Evolutionary conservation across 148 eudicot species (phyloP).

Genomic region (Fallopia convolvulus): DNA sequence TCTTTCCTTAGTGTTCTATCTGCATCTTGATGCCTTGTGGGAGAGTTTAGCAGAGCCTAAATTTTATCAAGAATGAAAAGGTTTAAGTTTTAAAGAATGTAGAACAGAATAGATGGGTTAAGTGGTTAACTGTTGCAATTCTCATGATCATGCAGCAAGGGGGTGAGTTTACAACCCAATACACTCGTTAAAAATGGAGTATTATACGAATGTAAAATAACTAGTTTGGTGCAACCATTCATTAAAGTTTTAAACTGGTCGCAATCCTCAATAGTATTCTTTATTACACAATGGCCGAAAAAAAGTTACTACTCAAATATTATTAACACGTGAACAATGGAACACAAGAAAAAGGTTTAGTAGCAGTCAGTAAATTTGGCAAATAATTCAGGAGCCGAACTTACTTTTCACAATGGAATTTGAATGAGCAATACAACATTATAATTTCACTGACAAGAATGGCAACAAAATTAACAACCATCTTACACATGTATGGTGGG

Average conservation of each 20-base stretch:
- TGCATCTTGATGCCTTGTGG: constrained; percentile 20
- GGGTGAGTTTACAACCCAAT: background rate
- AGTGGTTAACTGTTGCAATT: background rate
- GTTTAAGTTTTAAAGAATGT: constrained; percentile 12
- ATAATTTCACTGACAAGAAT: background rate
- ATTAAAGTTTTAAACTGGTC: background rate
- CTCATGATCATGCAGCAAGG: background rate
- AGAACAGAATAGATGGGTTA: background rate
- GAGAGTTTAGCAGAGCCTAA: constrained; percentile 52
- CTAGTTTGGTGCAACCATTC: background rate
- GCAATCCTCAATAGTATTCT: background rate
- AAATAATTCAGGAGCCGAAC: background rate
- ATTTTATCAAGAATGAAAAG: background rate
- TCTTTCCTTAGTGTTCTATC: constrained; percentile 30
- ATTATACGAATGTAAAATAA: background rate
- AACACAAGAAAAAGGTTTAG: background rate
- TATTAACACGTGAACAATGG: background rate
- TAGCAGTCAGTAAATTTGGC: background rate
- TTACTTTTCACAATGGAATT: background rate
- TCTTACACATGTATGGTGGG: background rate
- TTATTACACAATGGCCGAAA: background rate
- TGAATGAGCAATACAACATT: background rate
- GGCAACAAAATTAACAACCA: background rate
- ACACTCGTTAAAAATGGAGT: background rate
- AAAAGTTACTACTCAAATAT: background rate